Conservation (phyloP, 2,329 filamentous ascomycete genomes). For the Lachnellula cervina region DNA sequence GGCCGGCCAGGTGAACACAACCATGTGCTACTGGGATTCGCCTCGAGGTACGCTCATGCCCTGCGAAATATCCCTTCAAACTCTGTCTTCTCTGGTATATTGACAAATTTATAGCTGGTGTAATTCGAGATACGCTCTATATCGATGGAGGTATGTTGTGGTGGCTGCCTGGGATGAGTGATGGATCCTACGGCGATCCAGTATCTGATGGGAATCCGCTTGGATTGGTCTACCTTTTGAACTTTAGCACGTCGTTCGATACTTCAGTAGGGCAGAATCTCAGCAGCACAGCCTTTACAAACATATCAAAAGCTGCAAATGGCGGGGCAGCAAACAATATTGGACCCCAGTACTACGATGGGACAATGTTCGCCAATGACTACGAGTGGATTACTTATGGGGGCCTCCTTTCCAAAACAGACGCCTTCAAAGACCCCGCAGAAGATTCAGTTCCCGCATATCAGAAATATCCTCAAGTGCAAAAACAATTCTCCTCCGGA, state of each 20-base stretch:
- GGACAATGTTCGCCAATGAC: slow-evolving; percentile 61
- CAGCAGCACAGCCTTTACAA: slow-evolving; percentile 43
- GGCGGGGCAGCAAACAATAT: slow-evolving; percentile 45
- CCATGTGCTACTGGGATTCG: slow-evolving; percentile 53
- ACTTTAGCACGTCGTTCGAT: slow-evolving; percentile 54
- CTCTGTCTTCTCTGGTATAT: slow-evolving; percentile 6
- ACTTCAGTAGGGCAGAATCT: slow-evolving; percentile 43
- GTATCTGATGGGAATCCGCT: slow-evolving; percentile 40
- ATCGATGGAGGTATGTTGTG: slow-evolving; percentile 56
- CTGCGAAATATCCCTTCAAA: no score
- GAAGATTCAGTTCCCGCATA: slow-evolving; percentile 46
- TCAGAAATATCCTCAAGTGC: slow-evolving; percentile 48
- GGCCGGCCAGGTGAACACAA: slow-evolving; percentile 49
- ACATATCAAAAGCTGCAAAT: slow-evolving; percentile 42
- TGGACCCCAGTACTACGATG: slow-evolving; percentile 55
- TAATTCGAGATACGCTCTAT: slow-evolving; percentile 59
- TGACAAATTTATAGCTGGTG: slow-evolving; percentile 41
- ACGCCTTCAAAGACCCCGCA: slow-evolving; percentile 36
- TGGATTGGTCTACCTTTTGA: slow-evolving; percentile 52
- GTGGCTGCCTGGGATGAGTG: slow-evolving; percentile 47
- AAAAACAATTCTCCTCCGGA: slow-evolving; percentile 37
- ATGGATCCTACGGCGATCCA: slow-evolving; percentile 35
- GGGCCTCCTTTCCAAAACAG: slow-evolving; percentile 42
- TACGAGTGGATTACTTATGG: slow-evolving; percentile 61
- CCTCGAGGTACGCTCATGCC: slow-evolving; percentile 34